These are phyloP conservation scores for Polychaeton citri DNA, from an alignment of 2,329 filamentous ascomycete species.

Conservation along the genomic window DNA sequence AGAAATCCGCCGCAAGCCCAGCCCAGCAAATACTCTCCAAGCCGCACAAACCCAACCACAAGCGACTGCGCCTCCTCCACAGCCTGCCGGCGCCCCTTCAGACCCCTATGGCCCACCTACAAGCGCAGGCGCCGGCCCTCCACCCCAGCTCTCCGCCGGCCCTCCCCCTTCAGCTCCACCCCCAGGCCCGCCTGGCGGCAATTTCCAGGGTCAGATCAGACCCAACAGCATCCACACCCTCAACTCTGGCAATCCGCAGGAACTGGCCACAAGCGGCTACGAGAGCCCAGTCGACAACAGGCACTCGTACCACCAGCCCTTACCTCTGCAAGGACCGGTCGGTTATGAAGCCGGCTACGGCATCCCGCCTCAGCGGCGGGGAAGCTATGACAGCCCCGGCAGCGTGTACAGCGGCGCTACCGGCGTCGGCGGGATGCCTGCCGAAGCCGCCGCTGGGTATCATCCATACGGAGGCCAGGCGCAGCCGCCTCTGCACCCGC, in stretches of 20 bases:
- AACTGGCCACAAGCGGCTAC: slow-evolving; percentile 33
- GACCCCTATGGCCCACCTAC: slow-evolving; percentile 4
- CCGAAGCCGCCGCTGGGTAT: too few relatives aligned
- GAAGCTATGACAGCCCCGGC: neutral
- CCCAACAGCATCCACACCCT: slow-evolving; percentile 25
- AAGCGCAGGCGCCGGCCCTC: slow-evolving; percentile 4
- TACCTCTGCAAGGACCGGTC: slow-evolving; percentile 1
- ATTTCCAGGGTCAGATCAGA: slow-evolving; percentile 24
- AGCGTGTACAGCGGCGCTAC: neutral
- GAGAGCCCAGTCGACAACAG: slow-evolving; percentile 34
- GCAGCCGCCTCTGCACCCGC: neutral
- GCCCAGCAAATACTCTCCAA: slow-evolving; percentile 6
- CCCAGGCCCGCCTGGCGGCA: slow-evolving; percentile 11
- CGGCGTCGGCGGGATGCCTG: neutral
- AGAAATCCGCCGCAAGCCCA: slow-evolving; percentile 16
- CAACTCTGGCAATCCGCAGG: slow-evolving; percentile 30
- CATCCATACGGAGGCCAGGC: neutral
- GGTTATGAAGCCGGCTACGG: neutral
- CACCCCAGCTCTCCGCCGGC: slow-evolving; percentile 19
- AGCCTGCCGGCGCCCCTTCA: neutral
- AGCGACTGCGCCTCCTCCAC: neutral
- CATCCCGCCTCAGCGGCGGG: neutral
- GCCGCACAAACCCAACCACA: neutral
- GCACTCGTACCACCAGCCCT: slow-evolving; percentile 24
- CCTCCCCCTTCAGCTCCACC: slow-evolving; percentile 21